These are phyloP conservation scores for Penicillium sp. DNA, from an alignment of 2,329 filamentous ascomycete species.

Conservation along the genomic window DNA sequence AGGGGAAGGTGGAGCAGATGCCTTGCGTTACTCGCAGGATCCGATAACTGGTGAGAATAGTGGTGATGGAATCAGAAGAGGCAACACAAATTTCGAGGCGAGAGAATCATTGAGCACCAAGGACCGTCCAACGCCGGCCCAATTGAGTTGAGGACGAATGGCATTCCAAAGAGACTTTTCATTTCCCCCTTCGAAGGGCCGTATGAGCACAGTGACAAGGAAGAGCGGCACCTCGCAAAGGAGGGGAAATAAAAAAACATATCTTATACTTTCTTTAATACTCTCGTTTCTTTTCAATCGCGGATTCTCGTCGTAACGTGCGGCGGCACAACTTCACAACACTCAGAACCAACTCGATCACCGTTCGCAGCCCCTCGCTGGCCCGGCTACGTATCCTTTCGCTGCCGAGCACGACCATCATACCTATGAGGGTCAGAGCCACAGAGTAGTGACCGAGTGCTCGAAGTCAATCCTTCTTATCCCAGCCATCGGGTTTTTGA, in stretches of 20 bases:
- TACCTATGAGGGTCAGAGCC: slow-evolving; percentile 14
- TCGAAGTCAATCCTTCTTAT: slow-evolving; percentile 54
- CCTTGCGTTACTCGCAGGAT: too few species aligned
- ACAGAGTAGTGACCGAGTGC: slow-evolving; percentile 19
- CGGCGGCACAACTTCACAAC: slow-evolving; percentile 7
- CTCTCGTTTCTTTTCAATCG: background rate
- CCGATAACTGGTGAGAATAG: too few species aligned
- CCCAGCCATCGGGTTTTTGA: slow-evolving; percentile 78
- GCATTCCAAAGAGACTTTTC: too few species aligned
- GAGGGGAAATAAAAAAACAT: too few species aligned
- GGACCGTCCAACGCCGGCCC: too few species aligned
- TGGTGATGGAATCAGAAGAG: too few species aligned
- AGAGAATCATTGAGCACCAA: too few species aligned
- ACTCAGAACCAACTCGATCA: slow-evolving; percentile 5
- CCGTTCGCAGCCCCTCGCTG: slow-evolving; percentile 7
- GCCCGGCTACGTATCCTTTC: slow-evolving; percentile 17
- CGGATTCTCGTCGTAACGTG: background rate
- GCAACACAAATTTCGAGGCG: too few species aligned
- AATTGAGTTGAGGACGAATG: too few species aligned
- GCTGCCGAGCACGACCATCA: slow-evolving; percentile 17
- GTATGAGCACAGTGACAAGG: too few species aligned
- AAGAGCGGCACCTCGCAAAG: too few species aligned
- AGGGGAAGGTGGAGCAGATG: background rate
- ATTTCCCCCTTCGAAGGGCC: too few species aligned
- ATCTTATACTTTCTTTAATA: background rate